Percentiles rank a stretch among this genome's conserved stretches.
Evolutionary conservation across 306 rosid genomes (phyloP).

Genomic region (Rosa lucieae): DNA sequence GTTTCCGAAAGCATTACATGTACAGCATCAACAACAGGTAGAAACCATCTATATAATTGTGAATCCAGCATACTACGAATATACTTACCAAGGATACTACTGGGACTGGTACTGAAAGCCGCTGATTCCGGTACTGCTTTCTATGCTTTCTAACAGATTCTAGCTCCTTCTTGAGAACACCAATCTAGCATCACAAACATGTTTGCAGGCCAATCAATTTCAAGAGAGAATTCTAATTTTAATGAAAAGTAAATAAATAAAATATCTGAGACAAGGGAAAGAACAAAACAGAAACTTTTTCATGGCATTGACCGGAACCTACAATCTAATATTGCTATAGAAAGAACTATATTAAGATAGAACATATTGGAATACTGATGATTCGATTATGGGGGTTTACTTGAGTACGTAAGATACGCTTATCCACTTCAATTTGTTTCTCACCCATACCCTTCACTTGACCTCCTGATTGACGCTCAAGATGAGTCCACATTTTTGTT

Average conservation of each 20-base stretch:
- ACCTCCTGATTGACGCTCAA: constrained; percentile 99
- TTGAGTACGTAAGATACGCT: constrained; percentile 90
- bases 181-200: constrained; percentile 62
- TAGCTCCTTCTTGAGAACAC: constrained; percentile 69
- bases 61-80: constrained; percentile 15
- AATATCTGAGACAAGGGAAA: constrained; percentile 5
- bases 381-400: constrained; percentile 44
- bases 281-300: neutral
- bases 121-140: constrained; percentile 84
- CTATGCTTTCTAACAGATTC: constrained; percentile 88
- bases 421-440: constrained; percentile 97
- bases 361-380: constrained; percentile 1
- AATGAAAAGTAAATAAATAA: neutral
- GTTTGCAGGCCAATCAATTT: constrained; percentile 18
- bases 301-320: neutral
- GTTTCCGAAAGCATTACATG: constrained; percentile 21
- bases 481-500: constrained; percentile 98
- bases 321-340: constrained; percentile 5
- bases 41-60: neutral
- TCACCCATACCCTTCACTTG: constrained; percentile 99
- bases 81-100: constrained; percentile 85
- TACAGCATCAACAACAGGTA: constrained; percentile 1
- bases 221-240: neutral
- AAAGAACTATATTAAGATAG: neutral
- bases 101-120: constrained; percentile 82